These are phyloP conservation scores for Perkinsus olseni DNA, from an alignment of 169 alveolate species.

Conservation along the genomic window DNA sequence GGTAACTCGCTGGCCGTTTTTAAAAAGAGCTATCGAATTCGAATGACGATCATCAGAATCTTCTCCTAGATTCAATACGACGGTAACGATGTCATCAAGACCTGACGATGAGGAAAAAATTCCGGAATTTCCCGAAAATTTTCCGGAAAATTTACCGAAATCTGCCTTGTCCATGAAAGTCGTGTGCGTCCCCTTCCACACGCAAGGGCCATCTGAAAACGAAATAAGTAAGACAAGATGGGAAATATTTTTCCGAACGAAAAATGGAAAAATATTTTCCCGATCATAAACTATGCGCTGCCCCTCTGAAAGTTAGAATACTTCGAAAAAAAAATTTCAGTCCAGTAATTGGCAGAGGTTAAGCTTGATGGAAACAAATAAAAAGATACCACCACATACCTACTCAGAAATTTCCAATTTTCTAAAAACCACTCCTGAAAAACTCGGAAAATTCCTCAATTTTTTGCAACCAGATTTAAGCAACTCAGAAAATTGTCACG, in stretches of 20 bases:
- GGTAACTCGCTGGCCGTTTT: background rate
- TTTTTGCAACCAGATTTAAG: too few species aligned
- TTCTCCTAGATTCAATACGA: background rate
- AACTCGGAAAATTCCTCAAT: too few species aligned
- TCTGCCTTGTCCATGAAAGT: background rate
- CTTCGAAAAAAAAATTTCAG: too few species aligned
- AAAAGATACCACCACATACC: too few species aligned
- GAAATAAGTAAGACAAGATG: background rate
- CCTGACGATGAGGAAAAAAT: background rate
- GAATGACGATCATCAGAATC: background rate
- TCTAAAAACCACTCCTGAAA: too few species aligned
- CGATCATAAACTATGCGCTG: too few species aligned
- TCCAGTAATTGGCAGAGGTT: too few species aligned
- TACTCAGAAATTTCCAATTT: too few species aligned
- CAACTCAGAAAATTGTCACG: too few species aligned
- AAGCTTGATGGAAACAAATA: too few species aligned
- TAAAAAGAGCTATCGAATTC: background rate
- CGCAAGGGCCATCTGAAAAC: background rate
- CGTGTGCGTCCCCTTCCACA: background rate
- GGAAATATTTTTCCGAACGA: background rate
- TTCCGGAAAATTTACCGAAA: background rate
- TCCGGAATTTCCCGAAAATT: background rate
- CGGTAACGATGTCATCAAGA: background rate
- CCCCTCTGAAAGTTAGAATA: too few species aligned
- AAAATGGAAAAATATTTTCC: background rate